These are phyloP conservation scores for Ananas comosus DNA, from an alignment of 176 grass and related monocot species.

Conservation along the genomic window DNA sequence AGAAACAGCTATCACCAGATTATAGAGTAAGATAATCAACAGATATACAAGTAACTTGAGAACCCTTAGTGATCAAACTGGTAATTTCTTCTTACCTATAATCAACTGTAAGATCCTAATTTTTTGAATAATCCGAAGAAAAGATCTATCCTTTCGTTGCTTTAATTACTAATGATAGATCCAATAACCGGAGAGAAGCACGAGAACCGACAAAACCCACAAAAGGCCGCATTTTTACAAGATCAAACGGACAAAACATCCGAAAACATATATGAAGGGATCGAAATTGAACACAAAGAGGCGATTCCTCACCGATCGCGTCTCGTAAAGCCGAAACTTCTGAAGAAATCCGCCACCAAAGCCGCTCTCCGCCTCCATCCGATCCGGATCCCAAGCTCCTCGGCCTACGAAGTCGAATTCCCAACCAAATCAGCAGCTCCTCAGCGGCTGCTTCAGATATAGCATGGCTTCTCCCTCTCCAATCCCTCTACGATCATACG, in stretches of 20 bases:
- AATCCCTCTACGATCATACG: neutral
- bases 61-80: too few relatives aligned
- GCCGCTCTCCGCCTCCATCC: constrained; percentile 12
- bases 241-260: neutral
- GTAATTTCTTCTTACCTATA: too few relatives aligned
- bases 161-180: neutral
- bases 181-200: neutral
- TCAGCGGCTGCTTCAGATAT: neutral
- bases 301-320: constrained; percentile 59
- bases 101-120: too few relatives aligned
- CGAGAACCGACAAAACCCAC: neutral
- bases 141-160: neutral
- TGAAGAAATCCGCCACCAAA: constrained; percentile 45
- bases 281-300: neutral
- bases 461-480: neutral
- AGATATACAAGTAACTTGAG: neutral
- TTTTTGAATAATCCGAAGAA: neutral
- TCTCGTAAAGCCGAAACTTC: constrained; percentile 94
- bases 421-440: neutral
- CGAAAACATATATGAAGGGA: neutral
- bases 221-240: neutral
- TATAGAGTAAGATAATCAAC: neutral
- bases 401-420: neutral
- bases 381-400: constrained; percentile 11
- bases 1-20: neutral